Evolutionary conservation across 192 early-diverging fungal genomes (phyloP).

Genomic region (Gonapodya prolifera): DNA sequence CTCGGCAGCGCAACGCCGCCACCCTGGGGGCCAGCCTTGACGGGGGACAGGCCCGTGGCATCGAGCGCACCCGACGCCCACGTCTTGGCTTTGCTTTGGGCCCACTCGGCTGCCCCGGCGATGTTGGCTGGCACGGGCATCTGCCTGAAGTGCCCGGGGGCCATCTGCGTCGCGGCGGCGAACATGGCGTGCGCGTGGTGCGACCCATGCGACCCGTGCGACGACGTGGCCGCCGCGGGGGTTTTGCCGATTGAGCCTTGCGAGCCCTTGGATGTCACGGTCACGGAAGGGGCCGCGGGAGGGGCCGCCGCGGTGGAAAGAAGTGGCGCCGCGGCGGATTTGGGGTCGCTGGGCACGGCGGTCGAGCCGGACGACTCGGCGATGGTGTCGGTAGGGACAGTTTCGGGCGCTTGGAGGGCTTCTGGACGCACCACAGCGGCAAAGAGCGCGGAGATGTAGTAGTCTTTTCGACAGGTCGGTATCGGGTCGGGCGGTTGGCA

Average conservation of each 20-base stretch:
- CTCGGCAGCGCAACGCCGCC: neutral
- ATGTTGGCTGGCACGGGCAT: neutral
- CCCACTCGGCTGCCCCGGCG: neutral
- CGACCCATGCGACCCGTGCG: neutral
- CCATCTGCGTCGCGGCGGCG: neutral
- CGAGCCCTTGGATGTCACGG: no score
- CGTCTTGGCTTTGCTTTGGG: neutral
- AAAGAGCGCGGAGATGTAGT: no score
- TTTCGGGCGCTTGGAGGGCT: no score
- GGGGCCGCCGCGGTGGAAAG: neutral
- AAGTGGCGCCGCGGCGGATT: neutral
- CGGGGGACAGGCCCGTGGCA: neutral
- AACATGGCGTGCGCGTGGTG: neutral
- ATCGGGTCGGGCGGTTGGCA: no score
- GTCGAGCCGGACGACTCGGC: neutral
- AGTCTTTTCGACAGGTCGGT: no score
- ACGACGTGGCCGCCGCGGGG: neutral
- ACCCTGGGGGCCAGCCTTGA: no score
- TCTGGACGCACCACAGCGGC: no score
- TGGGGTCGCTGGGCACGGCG: neutral
- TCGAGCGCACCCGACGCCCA: neutral
- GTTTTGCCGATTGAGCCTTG: neutral
- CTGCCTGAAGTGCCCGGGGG: no score
- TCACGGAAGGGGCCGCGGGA: neutral
- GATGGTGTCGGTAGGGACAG: no score